A percentile compares a stretch with the other conserved stretches of the same genome.
phyloP scores from a whole-genome alignment of 2,329 filamentous ascomycete species.

The Aspergillus sp. region DNA sequence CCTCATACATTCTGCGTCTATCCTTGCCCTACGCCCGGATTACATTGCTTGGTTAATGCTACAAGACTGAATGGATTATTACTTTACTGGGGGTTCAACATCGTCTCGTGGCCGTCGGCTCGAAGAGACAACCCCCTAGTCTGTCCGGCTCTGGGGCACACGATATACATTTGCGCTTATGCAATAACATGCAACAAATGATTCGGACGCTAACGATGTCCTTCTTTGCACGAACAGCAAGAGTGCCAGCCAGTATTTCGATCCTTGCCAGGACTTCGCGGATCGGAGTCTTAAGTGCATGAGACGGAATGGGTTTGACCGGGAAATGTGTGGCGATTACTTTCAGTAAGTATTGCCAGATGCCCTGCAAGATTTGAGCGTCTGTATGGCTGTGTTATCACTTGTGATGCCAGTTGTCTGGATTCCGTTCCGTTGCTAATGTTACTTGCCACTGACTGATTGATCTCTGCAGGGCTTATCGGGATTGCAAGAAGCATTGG shows the following conservation, averaged over 20 bases:
- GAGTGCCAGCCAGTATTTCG: slow-evolving; percentile 78
- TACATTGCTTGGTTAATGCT: no score
- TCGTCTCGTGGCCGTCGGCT: no score
- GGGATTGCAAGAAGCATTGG: slow-evolving; percentile 93
- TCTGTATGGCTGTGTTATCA: not conserved
- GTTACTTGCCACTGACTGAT: not conserved
- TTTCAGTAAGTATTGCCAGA: slow-evolving; percentile 63
- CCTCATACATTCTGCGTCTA: no score
- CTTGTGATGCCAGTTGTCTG: not conserved
- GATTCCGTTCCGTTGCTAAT: not conserved
- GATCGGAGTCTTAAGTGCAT: slow-evolving; percentile 77
- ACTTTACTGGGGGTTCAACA: no score
- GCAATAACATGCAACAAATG: not conserved
- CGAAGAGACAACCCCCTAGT: no score
- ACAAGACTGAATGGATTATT: no score
- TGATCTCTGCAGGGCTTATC: slow-evolving; percentile 60
- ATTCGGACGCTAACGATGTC: not conserved
- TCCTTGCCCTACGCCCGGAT: no score
- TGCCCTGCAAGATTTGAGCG: not conserved
- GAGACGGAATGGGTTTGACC: slow-evolving; percentile 77
- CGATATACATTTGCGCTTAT: not conserved
- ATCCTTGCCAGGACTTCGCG: slow-evolving; percentile 91
- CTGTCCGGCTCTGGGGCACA: no score
- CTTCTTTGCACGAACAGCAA: slow-evolving; percentile 52
- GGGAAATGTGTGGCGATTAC: slow-evolving; percentile 85